Conservation (phyloP, 768 basidiomycete genomes). For the Lentinus brumalis region DNA sequence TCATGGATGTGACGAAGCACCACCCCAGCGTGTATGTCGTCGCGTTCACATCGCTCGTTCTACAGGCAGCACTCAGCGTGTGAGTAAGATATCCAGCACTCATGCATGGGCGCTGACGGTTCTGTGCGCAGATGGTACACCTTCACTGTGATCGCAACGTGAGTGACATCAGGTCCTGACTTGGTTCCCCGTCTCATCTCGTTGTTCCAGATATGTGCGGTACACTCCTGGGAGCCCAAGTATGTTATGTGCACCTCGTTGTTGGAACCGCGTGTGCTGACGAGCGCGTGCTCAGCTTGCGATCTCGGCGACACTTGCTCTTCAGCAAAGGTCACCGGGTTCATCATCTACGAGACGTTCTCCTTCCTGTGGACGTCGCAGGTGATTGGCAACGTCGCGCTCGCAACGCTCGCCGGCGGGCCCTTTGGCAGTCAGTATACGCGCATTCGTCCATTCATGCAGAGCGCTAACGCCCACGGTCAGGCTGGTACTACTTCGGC, state of each 20-base stretch:
- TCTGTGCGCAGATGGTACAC: constrained; percentile 62
- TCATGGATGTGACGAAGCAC: constrained; percentile 84
- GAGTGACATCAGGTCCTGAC: constrained; percentile 23
- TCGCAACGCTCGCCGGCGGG: constrained; percentile 81
- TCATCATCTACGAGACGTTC: constrained; percentile 78
- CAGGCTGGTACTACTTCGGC: constrained; percentile 79
- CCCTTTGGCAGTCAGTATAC: constrained; percentile 55
- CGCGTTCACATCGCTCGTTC: constrained; percentile 65
- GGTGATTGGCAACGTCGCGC: constrained; percentile 75
- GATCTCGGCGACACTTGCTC: constrained; percentile 57
- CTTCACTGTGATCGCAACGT: constrained; percentile 77
- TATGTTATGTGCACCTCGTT: constrained; percentile 34
- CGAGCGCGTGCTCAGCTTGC: constrained; percentile 44
- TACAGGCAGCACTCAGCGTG: constrained; percentile 73
- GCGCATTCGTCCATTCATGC: background rate
- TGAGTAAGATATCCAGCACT: constrained; percentile 35
- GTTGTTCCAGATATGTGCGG: constrained; percentile 48
- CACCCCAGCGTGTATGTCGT: constrained; percentile 82
- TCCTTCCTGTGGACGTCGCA: constrained; percentile 88
- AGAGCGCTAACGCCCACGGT: background rate
- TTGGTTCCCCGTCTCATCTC: background rate
- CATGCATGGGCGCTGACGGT: background rate
- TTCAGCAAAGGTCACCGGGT: constrained; percentile 72
- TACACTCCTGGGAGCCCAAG: constrained; percentile 79
- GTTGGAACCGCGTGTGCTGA: background rate